A percentile compares a stretch with the other conserved stretches of the same genome.
Conservation (phyloP, 768 basidiomycete species). For the Amanita rimosa region DNA sequence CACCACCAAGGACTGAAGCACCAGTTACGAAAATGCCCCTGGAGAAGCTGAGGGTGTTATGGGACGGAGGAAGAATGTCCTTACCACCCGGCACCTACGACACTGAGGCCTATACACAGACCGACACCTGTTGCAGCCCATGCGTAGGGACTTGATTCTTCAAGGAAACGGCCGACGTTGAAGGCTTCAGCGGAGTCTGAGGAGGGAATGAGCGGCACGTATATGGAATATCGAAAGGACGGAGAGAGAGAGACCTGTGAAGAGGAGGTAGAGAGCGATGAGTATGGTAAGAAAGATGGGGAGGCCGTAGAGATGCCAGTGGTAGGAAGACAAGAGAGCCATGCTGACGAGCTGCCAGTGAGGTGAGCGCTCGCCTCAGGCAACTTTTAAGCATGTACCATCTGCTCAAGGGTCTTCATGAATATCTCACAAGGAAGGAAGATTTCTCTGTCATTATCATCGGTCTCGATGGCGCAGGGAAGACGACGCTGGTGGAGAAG, state of each 20-base stretch:
- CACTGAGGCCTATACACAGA: constrained; percentile 87
- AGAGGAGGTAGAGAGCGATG: constrained; percentile 79
- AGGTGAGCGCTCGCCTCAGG: too few species aligned
- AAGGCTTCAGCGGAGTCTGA: constrained; percentile 82
- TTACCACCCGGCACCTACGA: constrained; percentile 92
- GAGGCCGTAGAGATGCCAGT: constrained; percentile 57
- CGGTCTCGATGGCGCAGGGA: constrained; percentile 87
- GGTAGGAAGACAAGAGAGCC: constrained; percentile 44
- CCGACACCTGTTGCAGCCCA: constrained; percentile 91
- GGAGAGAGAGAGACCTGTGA: constrained; percentile 53
- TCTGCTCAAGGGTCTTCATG: constrained; percentile 84
- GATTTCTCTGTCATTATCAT: constrained; percentile 95
- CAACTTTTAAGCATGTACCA: constrained; percentile 98
- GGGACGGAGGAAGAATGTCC: constrained; percentile 14
- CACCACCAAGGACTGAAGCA: constrained; percentile 92
- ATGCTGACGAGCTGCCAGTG: constrained; percentile 17
- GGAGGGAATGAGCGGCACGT: not conserved
- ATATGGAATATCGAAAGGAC: too few species aligned
- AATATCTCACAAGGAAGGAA: constrained; percentile 81
- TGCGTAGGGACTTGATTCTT: constrained; percentile 87
- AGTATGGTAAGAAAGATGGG: constrained; percentile 51
- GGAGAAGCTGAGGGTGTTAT: constrained; percentile 3
- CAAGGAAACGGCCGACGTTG: constrained; percentile 89
- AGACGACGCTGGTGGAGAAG: constrained; percentile 85
- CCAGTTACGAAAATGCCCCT: constrained; percentile 99